Conservation (phyloP, 352 stramenopile genomes). For the Pythium inflatum region DNA sequence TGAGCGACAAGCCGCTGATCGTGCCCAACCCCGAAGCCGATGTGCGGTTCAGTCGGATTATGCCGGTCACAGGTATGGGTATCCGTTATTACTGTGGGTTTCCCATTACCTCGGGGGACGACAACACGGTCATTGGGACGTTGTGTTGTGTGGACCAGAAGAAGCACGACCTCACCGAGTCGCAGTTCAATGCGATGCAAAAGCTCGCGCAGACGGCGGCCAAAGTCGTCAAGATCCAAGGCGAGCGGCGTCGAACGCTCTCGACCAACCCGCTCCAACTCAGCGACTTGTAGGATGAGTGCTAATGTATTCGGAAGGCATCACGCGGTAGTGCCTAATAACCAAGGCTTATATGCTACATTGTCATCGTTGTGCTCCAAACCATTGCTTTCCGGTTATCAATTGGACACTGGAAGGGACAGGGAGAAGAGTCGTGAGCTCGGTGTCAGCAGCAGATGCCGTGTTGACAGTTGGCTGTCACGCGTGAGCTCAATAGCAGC, state of each 20-base stretch:
- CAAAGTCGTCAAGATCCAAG: slow-evolving; percentile 45
- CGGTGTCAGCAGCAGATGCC: too few relatives aligned
- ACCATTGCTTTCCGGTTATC: too few relatives aligned
- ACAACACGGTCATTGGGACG: slow-evolving; percentile 50
- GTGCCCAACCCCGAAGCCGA: slow-evolving; percentile 63
- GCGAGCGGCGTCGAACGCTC: slow-evolving; percentile 11
- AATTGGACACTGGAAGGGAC: too few relatives aligned
- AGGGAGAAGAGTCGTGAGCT: too few relatives aligned
- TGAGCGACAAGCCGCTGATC: slow-evolving; percentile 63
- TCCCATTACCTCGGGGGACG: slow-evolving; percentile 40
- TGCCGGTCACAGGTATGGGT: slow-evolving; percentile 35
- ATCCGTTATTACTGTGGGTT: slow-evolving; percentile 80
- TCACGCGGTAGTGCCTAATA: too few relatives aligned
- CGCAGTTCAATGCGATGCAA: slow-evolving; percentile 31
- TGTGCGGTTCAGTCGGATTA: slow-evolving; percentile 59
- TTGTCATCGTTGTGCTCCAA: too few relatives aligned
- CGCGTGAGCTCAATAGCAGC: too few relatives aligned
- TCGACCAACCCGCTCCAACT: too few relatives aligned
- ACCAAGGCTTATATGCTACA: too few relatives aligned
- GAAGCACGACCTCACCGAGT: slow-evolving; percentile 31
- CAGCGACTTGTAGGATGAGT: too few relatives aligned
- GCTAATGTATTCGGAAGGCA: too few relatives aligned
- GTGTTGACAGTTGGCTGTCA: too few relatives aligned
- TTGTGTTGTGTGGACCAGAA: slow-evolving; percentile 49
- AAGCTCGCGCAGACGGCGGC: slow-evolving; percentile 48